These are phyloP conservation scores for Colletotrichum echinochloae DNA, from an alignment of 2,329 filamentous ascomycete species.

Conservation along the genomic window DNA sequence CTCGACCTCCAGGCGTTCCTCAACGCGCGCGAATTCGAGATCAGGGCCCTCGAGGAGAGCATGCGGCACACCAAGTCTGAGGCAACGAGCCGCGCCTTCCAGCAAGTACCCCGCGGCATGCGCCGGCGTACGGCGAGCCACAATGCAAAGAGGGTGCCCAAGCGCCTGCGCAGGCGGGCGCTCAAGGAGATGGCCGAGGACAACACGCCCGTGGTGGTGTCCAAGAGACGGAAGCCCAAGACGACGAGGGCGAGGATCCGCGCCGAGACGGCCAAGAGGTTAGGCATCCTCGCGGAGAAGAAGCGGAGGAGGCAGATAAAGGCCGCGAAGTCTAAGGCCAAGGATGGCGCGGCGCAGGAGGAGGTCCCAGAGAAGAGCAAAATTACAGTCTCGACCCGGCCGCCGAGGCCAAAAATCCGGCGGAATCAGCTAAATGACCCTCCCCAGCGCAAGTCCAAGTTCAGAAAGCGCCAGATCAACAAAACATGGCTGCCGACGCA, in stretches of 20 bases:
- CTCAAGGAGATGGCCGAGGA: slow-evolving; percentile 84
- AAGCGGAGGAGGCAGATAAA: slow-evolving; percentile 61
- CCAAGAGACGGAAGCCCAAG: slow-evolving; percentile 70
- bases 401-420: slow-evolving; percentile 74
- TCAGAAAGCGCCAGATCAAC: slow-evolving; percentile 84
- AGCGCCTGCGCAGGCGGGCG: slow-evolving; percentile 77
- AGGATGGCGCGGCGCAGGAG: slow-evolving; percentile 47
- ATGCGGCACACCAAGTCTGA: slow-evolving; percentile 79
- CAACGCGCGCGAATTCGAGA: slow-evolving; percentile 88
- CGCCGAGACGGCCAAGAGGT: slow-evolving; percentile 79
- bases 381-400: slow-evolving; percentile 53
- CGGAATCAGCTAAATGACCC: slow-evolving; percentile 76
- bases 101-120: slow-evolving; percentile 87
- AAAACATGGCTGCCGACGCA: slow-evolving; percentile 98
- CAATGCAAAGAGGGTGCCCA: slow-evolving; percentile 91
- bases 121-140: slow-evolving; percentile 92
- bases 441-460: slow-evolving; percentile 70
- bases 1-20: slow-evolving; percentile 89
- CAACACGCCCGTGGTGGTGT: slow-evolving; percentile 85
- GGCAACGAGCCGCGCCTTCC: slow-evolving; percentile 81
- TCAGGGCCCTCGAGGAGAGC: slow-evolving; percentile 83
- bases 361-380: slow-evolving; percentile 41
- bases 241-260: slow-evolving; percentile 72
- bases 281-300: slow-evolving; percentile 72
- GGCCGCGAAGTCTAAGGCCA: slow-evolving; percentile 48